Base-by-base conservation (phyloP, 805 yeast genomes). In the Metschnikowia similis region DNA sequence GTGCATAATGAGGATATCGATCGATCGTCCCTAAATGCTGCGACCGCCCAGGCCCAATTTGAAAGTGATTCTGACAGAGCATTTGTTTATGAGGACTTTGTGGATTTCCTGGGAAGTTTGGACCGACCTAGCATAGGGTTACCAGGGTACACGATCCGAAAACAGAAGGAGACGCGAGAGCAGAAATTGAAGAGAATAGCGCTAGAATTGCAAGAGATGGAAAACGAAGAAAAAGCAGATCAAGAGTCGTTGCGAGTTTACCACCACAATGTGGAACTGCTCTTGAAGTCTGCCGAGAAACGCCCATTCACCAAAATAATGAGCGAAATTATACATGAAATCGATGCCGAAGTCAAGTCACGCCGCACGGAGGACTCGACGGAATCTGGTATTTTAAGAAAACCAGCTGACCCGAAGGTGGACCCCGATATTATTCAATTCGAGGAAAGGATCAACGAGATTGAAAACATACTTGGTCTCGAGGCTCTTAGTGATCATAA, bases 101-200 rank as follows among this genome's bases (percentile, higher is more conserved):
- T 66, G 30, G 76, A 75, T 58, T 69, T 70, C 52, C 66, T 74
- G 73, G 69, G 76, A 41, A 54, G 61, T 50, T 36, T 70, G 37
- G 48, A 55, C 45, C 51, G 49, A n/a, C 43, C 55, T 8, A 21
- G 8, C 2, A 39, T 28, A 36, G 50, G 47, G 8, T 8, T 44
- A 7, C 36, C 45, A 14, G 48, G 42, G 3, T 52, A 47, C 28
- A 45, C 42, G 9, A 11, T 45, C 16, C 41, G 48, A 29, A 52
- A 36, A 41, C 48, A 48, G 40, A 62, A 57, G 27, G 81, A 77
- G 53, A 69, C 77, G 0, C 54, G 56, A 17, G 70, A 61, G 32
- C 75, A 74, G 59, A 69, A 65, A 51, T 46, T 77, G 34, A 63
- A 64, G 7, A 52, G 80, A 39, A 68, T 76, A 29, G 55, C 63